A percentile compares a stretch with the other conserved stretches of the same genome.
These are phyloP conservation scores for Entomortierella chlamydospora DNA, from an alignment of 192 early-diverging fungal genomes.

Conservation along the genomic window DNA sequence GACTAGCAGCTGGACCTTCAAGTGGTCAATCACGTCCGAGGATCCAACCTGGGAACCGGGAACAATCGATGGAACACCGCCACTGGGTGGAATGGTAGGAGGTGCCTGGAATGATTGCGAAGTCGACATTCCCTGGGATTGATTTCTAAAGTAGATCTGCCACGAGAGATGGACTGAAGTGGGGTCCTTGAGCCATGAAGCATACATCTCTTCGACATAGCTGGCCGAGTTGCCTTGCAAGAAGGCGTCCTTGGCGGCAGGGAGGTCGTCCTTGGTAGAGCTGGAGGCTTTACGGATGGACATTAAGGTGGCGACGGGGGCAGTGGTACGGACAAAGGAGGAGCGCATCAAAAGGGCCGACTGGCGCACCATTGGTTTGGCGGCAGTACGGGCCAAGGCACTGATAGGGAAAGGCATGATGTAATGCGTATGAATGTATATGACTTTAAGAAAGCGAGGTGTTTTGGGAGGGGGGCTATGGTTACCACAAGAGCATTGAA, in stretches of 20 bases:
- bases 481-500: conserved; percentile 37
- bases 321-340: conserved; percentile 24
- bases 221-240: conserved; percentile 84
- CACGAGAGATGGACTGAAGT: conserved; percentile 93
- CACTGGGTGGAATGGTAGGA: conserved; percentile 80
- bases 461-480: conserved; percentile 5
- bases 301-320: conserved; percentile 32
- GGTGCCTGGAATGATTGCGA: conserved; percentile 84
- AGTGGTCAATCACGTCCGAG: conserved; percentile 90
- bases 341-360: conserved; percentile 38
- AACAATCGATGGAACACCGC: conserved; percentile 66
- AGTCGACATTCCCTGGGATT: conserved; percentile 71
- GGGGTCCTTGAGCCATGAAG: conserved; percentile 91
- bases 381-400: conserved; percentile 30
- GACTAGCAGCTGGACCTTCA: conserved; percentile 97
- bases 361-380: conserved; percentile 15
- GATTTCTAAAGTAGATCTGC: conserved; percentile 95
- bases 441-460: neutral
- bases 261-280: conserved; percentile 44
- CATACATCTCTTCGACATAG: conserved; percentile 98
- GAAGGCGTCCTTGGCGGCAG: conserved; percentile 82
- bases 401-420: conserved; percentile 46
- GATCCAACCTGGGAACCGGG: conserved; percentile 58
- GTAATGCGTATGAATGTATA: neutral
- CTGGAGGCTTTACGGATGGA: conserved; percentile 37